Conservation (phyloP, 129 eudicot species). For the Flaveria trinervia region DNA sequence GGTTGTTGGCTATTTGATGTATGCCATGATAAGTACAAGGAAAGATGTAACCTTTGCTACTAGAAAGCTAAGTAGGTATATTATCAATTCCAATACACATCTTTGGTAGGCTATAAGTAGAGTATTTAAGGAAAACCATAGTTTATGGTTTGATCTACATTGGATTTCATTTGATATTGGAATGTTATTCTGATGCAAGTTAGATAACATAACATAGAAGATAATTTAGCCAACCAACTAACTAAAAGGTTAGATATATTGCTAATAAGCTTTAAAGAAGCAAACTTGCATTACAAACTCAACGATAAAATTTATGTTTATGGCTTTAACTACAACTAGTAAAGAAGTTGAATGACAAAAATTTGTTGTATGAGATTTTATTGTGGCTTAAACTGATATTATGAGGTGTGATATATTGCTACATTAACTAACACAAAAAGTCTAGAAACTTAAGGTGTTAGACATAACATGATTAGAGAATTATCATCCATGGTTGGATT, state of each 20-base stretch:
- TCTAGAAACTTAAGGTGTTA: no score
- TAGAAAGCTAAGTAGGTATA: not conserved
- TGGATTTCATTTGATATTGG: not conserved
- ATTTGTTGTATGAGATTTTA: no score
- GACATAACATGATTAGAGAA: no score
- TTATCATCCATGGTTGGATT: no score
- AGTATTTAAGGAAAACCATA: no score
- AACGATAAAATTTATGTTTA: not conserved
- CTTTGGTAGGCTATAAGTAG: not conserved
- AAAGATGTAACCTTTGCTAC: no score
- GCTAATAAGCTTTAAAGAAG: not conserved
- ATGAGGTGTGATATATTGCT: no score
- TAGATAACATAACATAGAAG: not conserved
- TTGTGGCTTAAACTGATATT: no score
- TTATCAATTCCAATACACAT: not conserved
- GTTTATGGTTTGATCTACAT: no score
- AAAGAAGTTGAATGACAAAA: no score
- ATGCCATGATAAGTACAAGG: not conserved
- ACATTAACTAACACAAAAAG: not conserved
- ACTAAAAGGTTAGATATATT: no score
- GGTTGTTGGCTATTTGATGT: not conserved
- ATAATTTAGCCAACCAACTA: not conserved
- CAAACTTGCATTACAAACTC: not conserved
- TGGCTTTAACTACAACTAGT: no score
- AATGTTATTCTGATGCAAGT: not conserved